Conservation (phyloP, 192 early-diverging fungal genomes). For the Phlyctochytrium bullatum region DNA sequence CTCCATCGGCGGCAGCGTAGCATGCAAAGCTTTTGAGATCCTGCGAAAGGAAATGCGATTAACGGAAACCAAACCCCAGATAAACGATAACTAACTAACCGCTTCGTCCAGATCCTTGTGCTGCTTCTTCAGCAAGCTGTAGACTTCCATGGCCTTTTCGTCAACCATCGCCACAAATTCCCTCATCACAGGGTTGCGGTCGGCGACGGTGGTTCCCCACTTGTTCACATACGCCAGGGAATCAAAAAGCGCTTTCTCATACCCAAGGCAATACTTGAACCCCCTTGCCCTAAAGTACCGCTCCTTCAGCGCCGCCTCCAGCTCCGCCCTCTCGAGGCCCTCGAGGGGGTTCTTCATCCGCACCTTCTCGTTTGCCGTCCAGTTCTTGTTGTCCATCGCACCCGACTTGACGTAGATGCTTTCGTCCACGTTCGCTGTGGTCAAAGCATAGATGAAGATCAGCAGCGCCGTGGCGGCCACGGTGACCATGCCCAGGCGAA, state of each 20-base stretch:
- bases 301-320: too few relatives aligned
- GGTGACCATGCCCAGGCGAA: too few relatives aligned
- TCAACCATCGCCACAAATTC: conserved; percentile 37
- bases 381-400: too few relatives aligned
- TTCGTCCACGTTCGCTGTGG: too few relatives aligned
- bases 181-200: conserved; percentile 17
- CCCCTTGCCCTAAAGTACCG: conserved; percentile 21
- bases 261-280: conserved; percentile 36
- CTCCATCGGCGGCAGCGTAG: conserved; percentile 42
- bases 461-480: too few relatives aligned
- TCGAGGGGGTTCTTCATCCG: background rate
- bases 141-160: conserved; percentile 19
- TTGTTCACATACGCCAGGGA: conserved; percentile 24
- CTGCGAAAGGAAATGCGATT: background rate
- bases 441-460: too few relatives aligned
- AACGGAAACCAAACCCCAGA: background rate
- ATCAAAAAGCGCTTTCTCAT: conserved; percentile 35
- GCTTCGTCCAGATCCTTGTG: background rate
- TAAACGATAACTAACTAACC: background rate
- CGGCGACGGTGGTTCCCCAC: background rate
- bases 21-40: conserved; percentile 33
- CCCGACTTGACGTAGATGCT: too few relatives aligned
- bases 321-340: background rate
- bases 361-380: too few relatives aligned
- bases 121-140: background rate